Evolutionary conservation across 768 basidiomycete species (phyloP), one percentile per base, ranked within the genome.

Genomic region (Plicaturopsis crispa): DNA sequence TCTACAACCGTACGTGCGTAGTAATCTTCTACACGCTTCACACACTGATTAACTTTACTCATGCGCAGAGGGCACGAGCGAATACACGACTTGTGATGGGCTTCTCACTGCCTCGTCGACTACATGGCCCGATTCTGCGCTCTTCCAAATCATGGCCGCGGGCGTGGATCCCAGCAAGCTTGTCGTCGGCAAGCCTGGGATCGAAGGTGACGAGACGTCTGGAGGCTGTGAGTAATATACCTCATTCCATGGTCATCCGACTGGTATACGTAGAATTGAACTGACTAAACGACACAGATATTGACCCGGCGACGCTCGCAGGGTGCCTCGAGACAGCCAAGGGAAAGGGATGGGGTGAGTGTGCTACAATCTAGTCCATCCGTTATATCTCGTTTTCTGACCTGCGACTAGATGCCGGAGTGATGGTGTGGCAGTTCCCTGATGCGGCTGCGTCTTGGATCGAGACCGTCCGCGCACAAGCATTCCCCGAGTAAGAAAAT

Each of bases 311-410:
- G 2, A 72, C 70, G 13, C 63, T 88, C 16, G 70, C 77, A 0
- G 54, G 57, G 2, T 88, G 86, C 51, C 60, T 86, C 22, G 48
- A 65, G 13, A 62, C 77, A 54, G 85, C 80, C 1, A 72, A 75
- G 47, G 50, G 46, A n/a, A 41, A 69, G 41, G 84, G 81, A 20
- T 87, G 84, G 84, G 70, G 78, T 79, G 43, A 59, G 80, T 62
- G n/a, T n/a, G n/a, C n/a, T n/a, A n/a, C n/a, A n/a, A n/a, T n/a
- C n/a, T n/a, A n/a, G n/a, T n/a, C n/a, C n/a, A n/a, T n/a, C n/a
- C n/a, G n/a, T n/a, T 33, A 7, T 28, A 12, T 4, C 14, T 16
- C 5, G 24, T 1, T 19, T 7, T 4, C 33, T 1, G 22, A 40
- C 4, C 16, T 20, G n/a, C 24, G 1, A 26, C 16, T 38, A 46